phyloP scores from a whole-genome alignment of 352 stramenopile species.

The Phytophthora fragariae region DNA sequence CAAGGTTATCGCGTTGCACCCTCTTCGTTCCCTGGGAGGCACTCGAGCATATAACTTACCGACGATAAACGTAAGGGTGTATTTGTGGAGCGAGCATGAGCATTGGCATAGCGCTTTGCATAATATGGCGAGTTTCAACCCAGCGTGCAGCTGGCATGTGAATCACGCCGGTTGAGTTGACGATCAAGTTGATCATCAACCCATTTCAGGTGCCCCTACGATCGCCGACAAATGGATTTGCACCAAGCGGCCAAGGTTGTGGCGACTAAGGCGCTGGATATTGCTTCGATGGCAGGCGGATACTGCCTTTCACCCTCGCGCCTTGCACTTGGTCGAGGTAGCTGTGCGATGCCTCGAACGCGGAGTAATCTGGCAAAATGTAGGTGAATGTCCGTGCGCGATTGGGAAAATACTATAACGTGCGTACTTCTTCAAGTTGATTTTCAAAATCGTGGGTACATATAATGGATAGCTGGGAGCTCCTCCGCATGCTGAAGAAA shows the following conservation, averaged over 20 bases:
- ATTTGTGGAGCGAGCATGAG: too few relatives aligned
- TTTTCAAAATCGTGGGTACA: slow-evolving; percentile 11
- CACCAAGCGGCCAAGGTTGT: not conserved
- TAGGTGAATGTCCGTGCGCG: not conserved
- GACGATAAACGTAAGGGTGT: not conserved
- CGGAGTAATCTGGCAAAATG: slow-evolving; percentile 1
- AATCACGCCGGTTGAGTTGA: not conserved
- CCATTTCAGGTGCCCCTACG: slow-evolving; percentile 21
- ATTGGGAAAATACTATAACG: not conserved
- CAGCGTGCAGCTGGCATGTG: slow-evolving; percentile 15
- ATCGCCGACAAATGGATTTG: slow-evolving; percentile 34
- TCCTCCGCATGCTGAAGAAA: too few relatives aligned
- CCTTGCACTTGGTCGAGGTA: not conserved
- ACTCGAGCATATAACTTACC: not conserved
- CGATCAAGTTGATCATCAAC: slow-evolving; percentile 5
- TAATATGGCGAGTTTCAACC: slow-evolving; percentile 24
- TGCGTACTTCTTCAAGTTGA: not conserved
- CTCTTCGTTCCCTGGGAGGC: not conserved
- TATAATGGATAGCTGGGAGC: not conserved
- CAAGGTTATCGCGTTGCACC: not conserved
- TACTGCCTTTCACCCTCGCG: not conserved
- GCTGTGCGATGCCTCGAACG: slow-evolving; percentile 4
- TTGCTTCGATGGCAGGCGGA: not conserved
- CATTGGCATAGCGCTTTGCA: too few relatives aligned
- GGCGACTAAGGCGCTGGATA: slow-evolving; percentile 16